Percentiles rank a stretch among this genome's conserved stretches.
Evolutionary conservation across 306 rosid genomes (phyloP).

Genomic region (Begonia masoniana): DNA sequence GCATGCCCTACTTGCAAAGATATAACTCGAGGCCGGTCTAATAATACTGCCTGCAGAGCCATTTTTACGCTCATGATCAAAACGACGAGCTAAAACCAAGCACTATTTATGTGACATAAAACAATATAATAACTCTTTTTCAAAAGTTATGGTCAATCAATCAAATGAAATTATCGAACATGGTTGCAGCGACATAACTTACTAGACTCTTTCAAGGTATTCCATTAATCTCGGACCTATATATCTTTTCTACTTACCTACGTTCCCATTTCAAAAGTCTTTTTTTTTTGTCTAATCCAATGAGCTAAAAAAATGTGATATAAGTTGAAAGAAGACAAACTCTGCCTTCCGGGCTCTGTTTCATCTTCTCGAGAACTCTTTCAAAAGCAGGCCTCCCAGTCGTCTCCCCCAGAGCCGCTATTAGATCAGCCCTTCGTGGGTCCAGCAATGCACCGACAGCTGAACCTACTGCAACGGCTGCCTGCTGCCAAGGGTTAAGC

Average conservation of each 20-base stretch:
- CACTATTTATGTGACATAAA: no score
- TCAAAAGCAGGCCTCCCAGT: slow-evolving; percentile 88
- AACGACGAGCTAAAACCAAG: no score
- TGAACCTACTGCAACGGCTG: slow-evolving; percentile 81
- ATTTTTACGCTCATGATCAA: no score
- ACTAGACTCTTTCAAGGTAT: no score
- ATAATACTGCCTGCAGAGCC: slow-evolving; percentile 33
- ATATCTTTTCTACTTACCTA: no score
- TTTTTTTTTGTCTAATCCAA: no score
- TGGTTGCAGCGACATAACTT: no score
- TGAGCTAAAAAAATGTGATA: background rate
- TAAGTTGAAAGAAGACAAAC: slow-evolving; percentile 20
- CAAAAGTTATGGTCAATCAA: no score
- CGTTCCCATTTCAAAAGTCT: no score
- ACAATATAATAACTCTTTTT: no score
- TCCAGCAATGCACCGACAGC: slow-evolving; percentile 85
- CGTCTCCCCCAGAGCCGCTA: slow-evolving; percentile 93
- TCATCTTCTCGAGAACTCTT: slow-evolving; percentile 77
- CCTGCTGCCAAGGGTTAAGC: slow-evolving; percentile 79
- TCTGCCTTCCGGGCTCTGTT: slow-evolving; percentile 56
- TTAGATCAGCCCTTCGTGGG: slow-evolving; percentile 88
- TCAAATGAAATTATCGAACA: no score
- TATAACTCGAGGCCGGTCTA: slow-evolving; percentile 64
- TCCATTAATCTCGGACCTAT: no score
- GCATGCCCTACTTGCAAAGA: slow-evolving; percentile 70